phyloP scores from a whole-genome alignment of 2,329 filamentous ascomycete species.

The Alternaria gansuensis region DNA sequence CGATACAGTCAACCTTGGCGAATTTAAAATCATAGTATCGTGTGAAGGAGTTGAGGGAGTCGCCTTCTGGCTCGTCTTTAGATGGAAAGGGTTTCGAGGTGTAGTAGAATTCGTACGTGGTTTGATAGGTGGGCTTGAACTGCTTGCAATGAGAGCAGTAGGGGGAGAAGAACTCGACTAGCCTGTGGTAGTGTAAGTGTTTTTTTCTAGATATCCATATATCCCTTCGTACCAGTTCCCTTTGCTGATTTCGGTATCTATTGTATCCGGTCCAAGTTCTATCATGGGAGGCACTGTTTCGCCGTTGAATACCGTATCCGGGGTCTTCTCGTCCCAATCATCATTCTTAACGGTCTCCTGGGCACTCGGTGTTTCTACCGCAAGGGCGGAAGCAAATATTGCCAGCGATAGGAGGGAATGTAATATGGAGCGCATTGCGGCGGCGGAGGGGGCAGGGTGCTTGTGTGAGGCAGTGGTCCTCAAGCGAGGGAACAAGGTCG shows the following conservation, averaged over 20 bases:
- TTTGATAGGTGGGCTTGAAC: constrained; percentile 88
- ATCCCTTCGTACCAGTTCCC: constrained; percentile 69
- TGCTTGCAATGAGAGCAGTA: constrained; percentile 74
- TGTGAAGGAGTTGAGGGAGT: constrained; percentile 72
- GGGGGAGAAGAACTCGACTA: constrained; percentile 63
- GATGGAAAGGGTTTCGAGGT: constrained; percentile 75
- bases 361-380: constrained; percentile 25
- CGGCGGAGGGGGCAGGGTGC: constrained; percentile 26
- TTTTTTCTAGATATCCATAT: not conserved
- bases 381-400: constrained; percentile 44
- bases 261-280: constrained; percentile 67
- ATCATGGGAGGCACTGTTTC: constrained; percentile 71
- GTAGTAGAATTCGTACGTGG: constrained; percentile 93
- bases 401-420: constrained; percentile 52
- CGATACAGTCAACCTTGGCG: constrained; percentile 83
- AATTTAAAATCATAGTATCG: constrained; percentile 91
- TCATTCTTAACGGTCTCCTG: constrained; percentile 34
- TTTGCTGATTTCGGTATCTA: constrained; percentile 67
- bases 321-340: constrained; percentile 41
- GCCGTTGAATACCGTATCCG: constrained; percentile 70
- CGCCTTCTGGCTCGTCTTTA: constrained; percentile 58
- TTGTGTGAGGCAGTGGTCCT: constrained; percentile 16
- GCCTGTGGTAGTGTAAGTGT: constrained; percentile 31
- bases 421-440: constrained; percentile 49
- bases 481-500: not conserved